phyloP scores from a whole-genome alignment of 2,329 filamentous ascomycete species.

The Calycina herbarum region DNA sequence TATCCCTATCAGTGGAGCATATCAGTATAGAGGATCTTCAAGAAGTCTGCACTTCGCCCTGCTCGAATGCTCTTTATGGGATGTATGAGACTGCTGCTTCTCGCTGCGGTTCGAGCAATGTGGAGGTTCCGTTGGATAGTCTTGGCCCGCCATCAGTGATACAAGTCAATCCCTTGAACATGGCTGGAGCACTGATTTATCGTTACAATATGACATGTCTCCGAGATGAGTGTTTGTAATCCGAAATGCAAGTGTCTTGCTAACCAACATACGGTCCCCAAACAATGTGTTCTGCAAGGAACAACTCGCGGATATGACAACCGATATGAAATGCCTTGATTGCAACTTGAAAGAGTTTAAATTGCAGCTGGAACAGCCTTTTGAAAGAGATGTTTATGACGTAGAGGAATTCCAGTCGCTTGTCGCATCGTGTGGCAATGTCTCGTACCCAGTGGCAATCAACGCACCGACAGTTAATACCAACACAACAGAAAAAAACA shows the following conservation, averaged over 20 bases:
- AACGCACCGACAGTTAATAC: no score
- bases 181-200: conserved; percentile 1
- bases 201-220: conserved; percentile 10
- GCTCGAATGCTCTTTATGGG: neutral
- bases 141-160: neutral
- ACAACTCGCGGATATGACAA: conserved; percentile 1
- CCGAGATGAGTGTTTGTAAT: neutral
- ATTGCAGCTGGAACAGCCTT: neutral
- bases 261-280: conserved; percentile 1
- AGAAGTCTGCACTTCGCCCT: conserved; percentile 6
- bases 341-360: conserved; percentile 4
- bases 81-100: neutral
- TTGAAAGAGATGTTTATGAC: neutral
- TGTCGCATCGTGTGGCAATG: conserved; percentile 1
- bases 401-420: neutral
- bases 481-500: no score
- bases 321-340: conserved; percentile 5
- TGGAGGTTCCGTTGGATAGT: neutral
- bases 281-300: conserved; percentile 1
- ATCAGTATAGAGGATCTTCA: neutral
- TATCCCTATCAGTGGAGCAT: neutral
- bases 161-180: conserved; percentile 6
- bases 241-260: neutral
- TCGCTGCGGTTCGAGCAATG: neutral
- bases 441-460: neutral